phyloP scores from a whole-genome alignment of 257 asterid genomes.

The Eustoma russellianum region DNA sequence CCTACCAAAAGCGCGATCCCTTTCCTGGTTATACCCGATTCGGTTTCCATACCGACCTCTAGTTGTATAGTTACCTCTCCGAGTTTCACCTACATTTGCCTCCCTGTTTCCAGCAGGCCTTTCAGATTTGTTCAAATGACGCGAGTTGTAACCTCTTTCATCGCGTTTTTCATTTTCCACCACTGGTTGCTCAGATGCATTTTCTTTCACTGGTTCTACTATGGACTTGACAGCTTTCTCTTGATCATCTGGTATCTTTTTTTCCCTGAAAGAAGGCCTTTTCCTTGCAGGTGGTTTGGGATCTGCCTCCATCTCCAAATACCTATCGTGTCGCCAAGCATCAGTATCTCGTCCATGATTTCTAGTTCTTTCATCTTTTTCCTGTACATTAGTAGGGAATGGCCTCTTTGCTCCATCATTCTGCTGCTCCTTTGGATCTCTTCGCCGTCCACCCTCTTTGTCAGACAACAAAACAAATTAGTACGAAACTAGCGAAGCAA shows the following conservation, averaged over 20 bases:
- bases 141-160: constrained; percentile 28
- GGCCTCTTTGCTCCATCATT: constrained; percentile 25
- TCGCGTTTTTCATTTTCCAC: constrained; percentile 30
- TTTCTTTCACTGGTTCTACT: constrained; percentile 23
- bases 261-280: constrained; percentile 78
- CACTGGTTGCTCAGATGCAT: constrained; percentile 21
- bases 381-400: constrained; percentile 22
- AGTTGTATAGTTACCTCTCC: constrained; percentile 44
- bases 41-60: constrained; percentile 31
- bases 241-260: constrained; percentile 42
- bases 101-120: constrained; percentile 43
- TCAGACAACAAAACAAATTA: constrained; percentile 13
- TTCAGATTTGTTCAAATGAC: constrained; percentile 31
- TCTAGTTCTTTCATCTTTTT: constrained; percentile 37
- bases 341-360: constrained; percentile 31
- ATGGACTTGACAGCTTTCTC: constrained; percentile 31
- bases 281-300: constrained; percentile 43
- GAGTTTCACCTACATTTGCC: constrained; percentile 24
- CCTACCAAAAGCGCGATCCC: constrained; percentile 35
- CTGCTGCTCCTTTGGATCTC: constrained; percentile 42
- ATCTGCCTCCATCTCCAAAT: constrained; percentile 50
- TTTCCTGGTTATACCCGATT: constrained; percentile 26
- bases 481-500: background rate
- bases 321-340: constrained; percentile 69
- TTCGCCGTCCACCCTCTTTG: constrained; percentile 73